Conservation (phyloP, 768 basidiomycete genomes). For the Termitomyces titanicus region DNA sequence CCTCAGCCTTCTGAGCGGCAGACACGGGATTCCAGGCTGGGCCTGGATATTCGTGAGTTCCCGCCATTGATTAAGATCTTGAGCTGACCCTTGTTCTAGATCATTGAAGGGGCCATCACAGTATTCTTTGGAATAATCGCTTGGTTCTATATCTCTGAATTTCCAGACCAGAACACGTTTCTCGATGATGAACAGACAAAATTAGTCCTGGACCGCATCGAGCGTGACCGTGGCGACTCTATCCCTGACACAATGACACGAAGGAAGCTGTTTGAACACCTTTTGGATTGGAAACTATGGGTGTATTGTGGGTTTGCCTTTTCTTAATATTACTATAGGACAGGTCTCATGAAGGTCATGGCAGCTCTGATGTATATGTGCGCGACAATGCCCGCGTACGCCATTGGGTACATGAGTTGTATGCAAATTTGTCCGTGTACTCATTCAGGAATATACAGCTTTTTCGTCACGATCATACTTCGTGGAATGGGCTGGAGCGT, state of each 20-base stretch:
- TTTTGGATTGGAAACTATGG: constrained; percentile 50
- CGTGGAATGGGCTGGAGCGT: constrained; percentile 47
- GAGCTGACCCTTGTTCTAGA: constrained; percentile 26
- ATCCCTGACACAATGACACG: constrained; percentile 38
- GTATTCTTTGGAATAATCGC: constrained; percentile 38
- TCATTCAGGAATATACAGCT: constrained; percentile 22
- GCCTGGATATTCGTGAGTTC: constrained; percentile 49
- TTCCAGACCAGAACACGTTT: constrained; percentile 47
- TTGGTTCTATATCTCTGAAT: constrained; percentile 43
- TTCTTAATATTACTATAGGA: not conserved
- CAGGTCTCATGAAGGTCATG: not conserved
- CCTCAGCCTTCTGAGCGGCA: constrained; percentile 38
- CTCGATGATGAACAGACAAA: constrained; percentile 37
- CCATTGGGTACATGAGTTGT: constrained; percentile 39
- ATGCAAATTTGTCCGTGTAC: not conserved
- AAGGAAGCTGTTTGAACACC: constrained; percentile 31
- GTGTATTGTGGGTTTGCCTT: constrained; percentile 30
- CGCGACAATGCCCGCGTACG: constrained; percentile 45
- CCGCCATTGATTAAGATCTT: not conserved
- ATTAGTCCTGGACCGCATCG: constrained; percentile 40
- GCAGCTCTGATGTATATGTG: constrained; percentile 48
- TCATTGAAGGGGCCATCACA: constrained; percentile 47
- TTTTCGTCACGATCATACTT: constrained; percentile 45
- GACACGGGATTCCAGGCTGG: constrained; percentile 41
- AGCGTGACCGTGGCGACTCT: constrained; percentile 48